These are phyloP conservation scores for Akanthomyces muscarius DNA, from an alignment of 2,329 filamentous ascomycete genomes.

Conservation along the genomic window DNA sequence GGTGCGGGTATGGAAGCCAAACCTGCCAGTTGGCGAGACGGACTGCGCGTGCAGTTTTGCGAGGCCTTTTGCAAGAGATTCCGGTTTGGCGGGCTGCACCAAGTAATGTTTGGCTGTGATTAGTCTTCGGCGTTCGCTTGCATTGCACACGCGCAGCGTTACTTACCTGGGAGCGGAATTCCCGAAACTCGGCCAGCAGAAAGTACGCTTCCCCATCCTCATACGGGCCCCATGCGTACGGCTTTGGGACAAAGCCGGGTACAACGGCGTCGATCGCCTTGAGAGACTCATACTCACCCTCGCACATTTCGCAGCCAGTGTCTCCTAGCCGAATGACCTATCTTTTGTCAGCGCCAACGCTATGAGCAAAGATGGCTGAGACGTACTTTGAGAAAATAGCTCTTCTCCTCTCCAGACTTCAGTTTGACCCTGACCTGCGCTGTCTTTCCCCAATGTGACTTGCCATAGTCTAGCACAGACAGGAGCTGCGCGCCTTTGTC, in stretches of 20 bases:
- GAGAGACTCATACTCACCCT: conserved; percentile 23
- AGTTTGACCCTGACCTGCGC: not conserved
- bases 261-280: conserved; percentile 19
- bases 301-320: not conserved
- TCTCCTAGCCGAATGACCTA: too few species aligned
- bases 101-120: too few species aligned
- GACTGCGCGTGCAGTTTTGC: too few species aligned
- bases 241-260: conserved; percentile 19
- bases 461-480: not conserved
- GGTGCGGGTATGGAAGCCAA: too few species aligned
- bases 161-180: too few species aligned
- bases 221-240: conserved; percentile 20
- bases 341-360: too few species aligned
- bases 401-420: not conserved
- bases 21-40: too few species aligned
- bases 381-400: not conserved
- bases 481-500: not conserved
- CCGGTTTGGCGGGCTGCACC: too few species aligned
- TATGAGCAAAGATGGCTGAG: too few species aligned
- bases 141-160: too few species aligned
- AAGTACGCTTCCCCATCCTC: conserved; percentile 21
- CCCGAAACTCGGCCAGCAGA: conserved; percentile 19
- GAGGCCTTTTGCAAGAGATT: too few species aligned
- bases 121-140: too few species aligned
- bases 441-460: not conserved